These are phyloP conservation scores for Neurospora sp. DNA, from an alignment of 495 filamentous ascomycete genomes.

Conservation along the genomic window DNA sequence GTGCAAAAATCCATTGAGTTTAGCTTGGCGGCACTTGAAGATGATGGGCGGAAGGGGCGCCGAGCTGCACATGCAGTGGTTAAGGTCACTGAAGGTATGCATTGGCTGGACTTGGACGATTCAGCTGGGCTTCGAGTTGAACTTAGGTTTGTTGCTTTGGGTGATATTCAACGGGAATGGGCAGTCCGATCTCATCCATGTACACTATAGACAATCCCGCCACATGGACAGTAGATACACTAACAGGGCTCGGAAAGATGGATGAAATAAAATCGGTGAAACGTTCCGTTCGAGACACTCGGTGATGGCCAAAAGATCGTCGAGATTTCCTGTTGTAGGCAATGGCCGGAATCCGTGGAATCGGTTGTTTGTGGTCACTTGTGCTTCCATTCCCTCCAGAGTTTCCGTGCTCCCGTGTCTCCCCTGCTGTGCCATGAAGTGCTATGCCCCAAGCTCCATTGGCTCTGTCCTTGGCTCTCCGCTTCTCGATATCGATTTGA, in stretches of 20 bases:
- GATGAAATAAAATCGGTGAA: not conserved
- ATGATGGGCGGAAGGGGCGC: not conserved
- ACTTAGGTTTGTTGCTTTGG: not conserved
- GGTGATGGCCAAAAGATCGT: not conserved
- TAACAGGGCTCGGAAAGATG: not conserved
- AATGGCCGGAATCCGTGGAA: not conserved
- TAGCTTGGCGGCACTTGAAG: not conserved
- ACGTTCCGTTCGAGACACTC: not conserved
- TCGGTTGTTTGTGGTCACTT: not conserved
- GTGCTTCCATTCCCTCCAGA: not conserved
- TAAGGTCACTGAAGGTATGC: not conserved
- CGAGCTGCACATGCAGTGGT: not conserved
- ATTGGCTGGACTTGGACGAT: not conserved
- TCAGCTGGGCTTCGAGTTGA: not conserved
- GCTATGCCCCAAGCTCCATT: not conserved
- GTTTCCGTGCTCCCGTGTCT: not conserved
- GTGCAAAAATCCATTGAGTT: not conserved
- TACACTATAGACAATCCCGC: not conserved
- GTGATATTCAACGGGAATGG: not conserved
- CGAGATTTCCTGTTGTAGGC: not conserved
- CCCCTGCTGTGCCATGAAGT: not conserved
- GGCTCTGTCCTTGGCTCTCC: not conserved
- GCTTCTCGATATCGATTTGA: not conserved
- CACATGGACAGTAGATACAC: not conserved
- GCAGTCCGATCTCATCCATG: not conserved